Evolutionary conservation across 2,329 filamentous ascomycete species (phyloP).

Genomic region (Monosporascus sp.): DNA sequence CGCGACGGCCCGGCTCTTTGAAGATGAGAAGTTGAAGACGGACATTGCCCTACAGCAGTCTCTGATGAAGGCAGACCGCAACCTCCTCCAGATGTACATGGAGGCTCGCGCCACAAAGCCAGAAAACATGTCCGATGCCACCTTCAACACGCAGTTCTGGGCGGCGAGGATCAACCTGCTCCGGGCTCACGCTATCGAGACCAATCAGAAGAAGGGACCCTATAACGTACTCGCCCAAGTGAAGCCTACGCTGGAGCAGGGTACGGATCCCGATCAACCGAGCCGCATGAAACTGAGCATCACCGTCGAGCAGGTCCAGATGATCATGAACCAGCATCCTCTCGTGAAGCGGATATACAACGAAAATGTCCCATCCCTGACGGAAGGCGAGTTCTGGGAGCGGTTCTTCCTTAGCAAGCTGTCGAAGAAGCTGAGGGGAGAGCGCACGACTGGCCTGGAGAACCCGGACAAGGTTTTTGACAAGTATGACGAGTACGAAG

Average conservation of each 20-base stretch:
- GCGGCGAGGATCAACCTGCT: conserved; percentile 80
- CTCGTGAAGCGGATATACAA: conserved; percentile 88
- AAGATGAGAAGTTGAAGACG: conserved; percentile 70
- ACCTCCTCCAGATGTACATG: conserved; percentile 78
- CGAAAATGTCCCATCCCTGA: conserved; percentile 80
- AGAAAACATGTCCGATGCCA: conserved; percentile 70
- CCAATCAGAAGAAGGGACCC: conserved; percentile 76
- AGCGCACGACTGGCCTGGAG: conserved; percentile 76
- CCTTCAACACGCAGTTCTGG: conserved; percentile 94
- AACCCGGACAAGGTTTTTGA: conserved; percentile 76
- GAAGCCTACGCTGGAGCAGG: conserved; percentile 66
- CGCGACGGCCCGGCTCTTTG: conserved; percentile 64
- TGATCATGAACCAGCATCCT: conserved; percentile 91
- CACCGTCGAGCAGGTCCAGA: conserved; percentile 84
- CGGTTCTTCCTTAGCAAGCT: conserved; percentile 89
- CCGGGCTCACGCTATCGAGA: conserved; percentile 85
- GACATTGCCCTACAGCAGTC: conserved; percentile 85
- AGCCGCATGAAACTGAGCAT: conserved; percentile 76
- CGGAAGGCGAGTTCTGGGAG: conserved; percentile 82
- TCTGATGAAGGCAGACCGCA: conserved; percentile 73
- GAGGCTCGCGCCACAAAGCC: conserved; percentile 81
- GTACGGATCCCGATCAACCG: conserved; percentile 23
- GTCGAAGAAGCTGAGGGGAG: conserved; percentile 86
- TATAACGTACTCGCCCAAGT: conserved; percentile 93
- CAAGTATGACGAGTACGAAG: conserved; percentile 73